Evolutionary conservation across 768 basidiomycete genomes (phyloP).

Genomic region (Infundibulicybe gibba): DNA sequence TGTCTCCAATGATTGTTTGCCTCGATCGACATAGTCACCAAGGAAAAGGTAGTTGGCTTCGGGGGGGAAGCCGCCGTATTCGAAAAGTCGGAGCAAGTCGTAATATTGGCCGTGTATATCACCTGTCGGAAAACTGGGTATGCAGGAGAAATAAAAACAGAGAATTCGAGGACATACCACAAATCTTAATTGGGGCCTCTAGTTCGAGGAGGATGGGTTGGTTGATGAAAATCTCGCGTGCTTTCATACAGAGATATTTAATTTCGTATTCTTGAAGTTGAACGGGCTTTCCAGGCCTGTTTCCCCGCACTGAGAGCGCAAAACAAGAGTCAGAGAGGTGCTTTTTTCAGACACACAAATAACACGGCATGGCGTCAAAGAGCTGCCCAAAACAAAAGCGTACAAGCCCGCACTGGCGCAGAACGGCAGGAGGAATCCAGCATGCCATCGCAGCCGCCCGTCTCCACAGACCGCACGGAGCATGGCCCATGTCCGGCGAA

Average conservation of each 20-base stretch:
- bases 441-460: too few species aligned
- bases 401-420: too few species aligned
- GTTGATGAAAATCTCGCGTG: constrained; percentile 98
- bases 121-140: constrained; percentile 43
- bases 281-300: constrained; percentile 97
- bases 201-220: constrained; percentile 97
- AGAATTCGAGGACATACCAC: constrained; percentile 58
- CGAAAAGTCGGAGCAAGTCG: constrained; percentile 95
- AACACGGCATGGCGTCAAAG: not conserved
- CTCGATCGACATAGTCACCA: constrained; percentile 98
- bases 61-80: constrained; percentile 99
- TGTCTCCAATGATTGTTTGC: constrained; percentile 99
- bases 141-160: constrained; percentile 14
- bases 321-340: not conserved
- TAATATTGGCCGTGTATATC: constrained; percentile 99
- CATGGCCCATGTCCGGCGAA: too few species aligned
- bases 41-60: constrained; percentile 99
- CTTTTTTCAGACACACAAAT: not conserved
- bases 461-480: too few species aligned
- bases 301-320: constrained; percentile 77
- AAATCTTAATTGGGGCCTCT: constrained; percentile 99
- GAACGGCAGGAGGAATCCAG: too few species aligned
- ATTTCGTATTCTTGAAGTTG: constrained; percentile 99
- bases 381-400: not conserved
- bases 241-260: constrained; percentile 98